Percentiles rank a stretch among this genome's conserved stretches.
Evolutionary conservation across 331 rosid species (phyloP).

Genomic region (Stylosanthes scabra): DNA sequence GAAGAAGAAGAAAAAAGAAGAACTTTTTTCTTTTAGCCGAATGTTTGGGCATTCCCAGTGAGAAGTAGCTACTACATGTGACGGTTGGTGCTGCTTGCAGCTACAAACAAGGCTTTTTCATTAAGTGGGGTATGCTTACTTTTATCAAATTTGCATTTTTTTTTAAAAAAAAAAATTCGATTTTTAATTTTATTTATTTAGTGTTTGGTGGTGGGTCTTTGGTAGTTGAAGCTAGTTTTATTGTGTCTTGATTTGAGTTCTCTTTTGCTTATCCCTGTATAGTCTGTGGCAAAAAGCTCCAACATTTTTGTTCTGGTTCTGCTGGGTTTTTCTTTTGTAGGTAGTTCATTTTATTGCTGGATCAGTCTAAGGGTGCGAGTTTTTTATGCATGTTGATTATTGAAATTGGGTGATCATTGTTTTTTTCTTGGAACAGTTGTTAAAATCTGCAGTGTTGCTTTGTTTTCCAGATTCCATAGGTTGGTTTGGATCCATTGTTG

Average conservation of each 20-base stretch:
- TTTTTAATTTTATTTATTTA: constrained; percentile 12
- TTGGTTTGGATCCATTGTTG: constrained; percentile 44
- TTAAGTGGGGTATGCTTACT: constrained; percentile 13
- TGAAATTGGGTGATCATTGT: not conserved
- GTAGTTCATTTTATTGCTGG: constrained; percentile 25
- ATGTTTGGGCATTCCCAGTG: constrained; percentile 36
- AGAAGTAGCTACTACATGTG: constrained; percentile 27
- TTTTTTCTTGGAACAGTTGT: constrained; percentile 8
- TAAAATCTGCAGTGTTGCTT: constrained; percentile 35
- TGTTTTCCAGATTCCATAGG: constrained; percentile 42
- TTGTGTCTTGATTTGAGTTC: constrained; percentile 28
- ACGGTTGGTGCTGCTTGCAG: constrained; percentile 34
- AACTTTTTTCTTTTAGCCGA: constrained; percentile 12
- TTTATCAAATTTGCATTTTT: constrained; percentile 36
- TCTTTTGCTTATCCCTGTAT: constrained; percentile 24
- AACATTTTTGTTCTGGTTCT: constrained; percentile 25
- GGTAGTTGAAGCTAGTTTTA: constrained; percentile 20
- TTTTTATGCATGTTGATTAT: constrained; percentile 38
- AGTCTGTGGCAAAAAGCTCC: constrained; percentile 28
- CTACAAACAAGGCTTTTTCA: not conserved
- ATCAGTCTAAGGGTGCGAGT: constrained; percentile 14
- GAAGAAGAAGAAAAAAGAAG: not conserved
- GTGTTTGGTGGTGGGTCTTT: constrained; percentile 27
- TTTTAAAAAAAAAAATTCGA: no score
- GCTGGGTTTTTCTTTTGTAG: not conserved